Percentiles rank a stretch among this genome's conserved stretches.
Evolutionary conservation across 2,329 filamentous ascomycete genomes (phyloP).

Genomic region (Pyrenophora tritici-repentis): DNA sequence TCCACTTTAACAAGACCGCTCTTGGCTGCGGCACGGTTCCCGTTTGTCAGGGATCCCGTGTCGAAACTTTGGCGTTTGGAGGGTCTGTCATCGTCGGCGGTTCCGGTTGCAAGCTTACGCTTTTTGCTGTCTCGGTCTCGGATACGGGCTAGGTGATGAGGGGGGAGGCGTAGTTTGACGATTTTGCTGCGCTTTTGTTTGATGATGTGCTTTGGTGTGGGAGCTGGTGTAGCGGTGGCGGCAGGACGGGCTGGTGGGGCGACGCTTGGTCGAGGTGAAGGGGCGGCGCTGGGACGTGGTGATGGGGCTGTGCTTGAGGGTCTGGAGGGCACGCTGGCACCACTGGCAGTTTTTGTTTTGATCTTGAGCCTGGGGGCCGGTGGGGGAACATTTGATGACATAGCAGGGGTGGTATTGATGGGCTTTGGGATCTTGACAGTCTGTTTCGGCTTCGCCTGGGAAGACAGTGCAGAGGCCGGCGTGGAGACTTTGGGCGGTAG

Average conservation of each 20-base stretch:
- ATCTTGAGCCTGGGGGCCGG: constrained; percentile 37
- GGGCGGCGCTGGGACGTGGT: constrained; percentile 17
- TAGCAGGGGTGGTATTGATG: constrained; percentile 28
- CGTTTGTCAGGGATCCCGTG: constrained; percentile 18
- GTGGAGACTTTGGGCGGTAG: constrained; percentile 14
- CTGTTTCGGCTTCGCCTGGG: constrained; percentile 12
- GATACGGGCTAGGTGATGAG: constrained; percentile 21
- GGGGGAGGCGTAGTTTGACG: constrained; percentile 30
- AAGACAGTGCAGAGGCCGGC: constrained; percentile 9
- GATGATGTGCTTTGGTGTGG: constrained; percentile 10
- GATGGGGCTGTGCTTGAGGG: constrained; percentile 21
- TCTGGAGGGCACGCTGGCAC: constrained; percentile 11
- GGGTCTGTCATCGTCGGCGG: constrained; percentile 26
- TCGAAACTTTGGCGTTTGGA: constrained; percentile 38
- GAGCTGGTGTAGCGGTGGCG: constrained; percentile 3
- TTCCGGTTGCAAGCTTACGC: constrained; percentile 24
- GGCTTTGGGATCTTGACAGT: constrained; percentile 23
- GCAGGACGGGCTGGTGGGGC: constrained; percentile 7
- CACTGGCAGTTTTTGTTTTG: constrained; percentile 29
- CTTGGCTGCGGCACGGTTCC: constrained; percentile 9
- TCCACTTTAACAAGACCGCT: constrained; percentile 27
- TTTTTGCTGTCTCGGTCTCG: constrained; percentile 23
- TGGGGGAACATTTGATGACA: constrained; percentile 30
- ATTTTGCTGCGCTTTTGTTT: constrained; percentile 34
- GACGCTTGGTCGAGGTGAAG: constrained; percentile 19